Percentiles rank a stretch among this genome's conserved stretches.
These are phyloP conservation scores for Peronospora destructor DNA, from an alignment of 352 stramenopile genomes.

Conservation along the genomic window DNA sequence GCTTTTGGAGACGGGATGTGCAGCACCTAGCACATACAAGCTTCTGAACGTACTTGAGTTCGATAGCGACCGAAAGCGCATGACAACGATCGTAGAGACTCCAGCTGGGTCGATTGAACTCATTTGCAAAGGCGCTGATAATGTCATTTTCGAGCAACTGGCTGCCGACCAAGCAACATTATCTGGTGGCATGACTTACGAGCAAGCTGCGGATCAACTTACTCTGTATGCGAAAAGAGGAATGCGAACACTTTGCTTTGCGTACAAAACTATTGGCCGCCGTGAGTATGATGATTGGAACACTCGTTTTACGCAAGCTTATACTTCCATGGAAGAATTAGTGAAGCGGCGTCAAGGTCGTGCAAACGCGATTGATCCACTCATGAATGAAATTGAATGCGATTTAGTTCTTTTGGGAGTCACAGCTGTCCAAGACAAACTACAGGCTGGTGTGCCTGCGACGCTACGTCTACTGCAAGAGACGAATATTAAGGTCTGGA, in stretches of 20 bases:
- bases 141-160: constrained; percentile 72
- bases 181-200: constrained; percentile 16
- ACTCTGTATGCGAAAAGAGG: constrained; percentile 58
- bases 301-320: constrained; percentile 41
- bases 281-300: constrained; percentile 56
- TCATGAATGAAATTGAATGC: constrained; percentile 82
- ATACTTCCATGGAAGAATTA: constrained; percentile 60
- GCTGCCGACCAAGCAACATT: constrained; percentile 23
- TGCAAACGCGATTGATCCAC: constrained; percentile 58
- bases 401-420: constrained; percentile 77
- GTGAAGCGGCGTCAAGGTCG: constrained; percentile 60
- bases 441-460: constrained; percentile 87
- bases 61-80: constrained; percentile 95
- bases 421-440: constrained; percentile 91
- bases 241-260: constrained; percentile 76
- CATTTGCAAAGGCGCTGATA: constrained; percentile 77
- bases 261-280: constrained; percentile 50
- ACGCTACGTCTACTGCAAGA: constrained; percentile 80
- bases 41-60: constrained; percentile 95
- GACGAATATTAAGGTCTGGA: constrained; percentile 92
- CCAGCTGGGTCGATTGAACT: constrained; percentile 50
- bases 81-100: constrained; percentile 92
- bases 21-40: constrained; percentile 57
- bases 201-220: constrained; percentile 41
- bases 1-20: constrained; percentile 41